Evolutionary conservation across 1,139 yeast species (phyloP), one percentile per base, ranked within the genome.

Genomic region (Hemisphaericaspora subhashii): DNA sequence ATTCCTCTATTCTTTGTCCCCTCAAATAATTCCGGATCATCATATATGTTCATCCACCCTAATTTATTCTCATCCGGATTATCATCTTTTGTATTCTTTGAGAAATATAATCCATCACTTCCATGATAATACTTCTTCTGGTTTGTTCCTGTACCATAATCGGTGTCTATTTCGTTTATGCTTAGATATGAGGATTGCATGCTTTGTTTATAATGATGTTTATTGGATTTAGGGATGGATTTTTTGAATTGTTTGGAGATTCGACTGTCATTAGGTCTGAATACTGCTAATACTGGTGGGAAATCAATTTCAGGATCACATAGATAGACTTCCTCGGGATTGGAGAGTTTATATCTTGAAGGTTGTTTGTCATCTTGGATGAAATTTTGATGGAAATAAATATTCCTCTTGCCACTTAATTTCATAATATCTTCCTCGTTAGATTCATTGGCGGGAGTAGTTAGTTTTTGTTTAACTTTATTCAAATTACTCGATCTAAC

Each of bases 41-140:
- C 83, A 48, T 75, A 79, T 2, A 81, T 63, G 0, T 86, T 79
- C 4, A 81, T 54, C 86, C 86, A 81, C 0, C 86, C 86, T 27
- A 79, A 47, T 48, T 79, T 81, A 39, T 66, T 71, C 33, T 76
- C 79, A 51, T 76, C 78, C 0, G 86, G 85, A 4, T 72, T 61
- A 54, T 81, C 86, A 53, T 81, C 86, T 7, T 61, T 62, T 0
- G 83, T 81, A 38, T 67, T 65, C 31, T 58, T 55, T 41, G 54
- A 63, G 38, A 60, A 63, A 37, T 66, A 61, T 3, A 79, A 60
- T 1, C 86, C 86, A 55, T 81, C 86, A n/a, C 79, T 77, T 1
- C 80, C 72, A 3, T 60, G 58, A 48, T 63, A 76, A 51, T 69
- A 79, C 21, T 62, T 54, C 30, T 57, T 58, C 25, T 55, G 52